Evolutionary conservation across 1,284 basidiomycete genomes (phyloP).

Genomic region (Trichosporon ovoides): DNA sequence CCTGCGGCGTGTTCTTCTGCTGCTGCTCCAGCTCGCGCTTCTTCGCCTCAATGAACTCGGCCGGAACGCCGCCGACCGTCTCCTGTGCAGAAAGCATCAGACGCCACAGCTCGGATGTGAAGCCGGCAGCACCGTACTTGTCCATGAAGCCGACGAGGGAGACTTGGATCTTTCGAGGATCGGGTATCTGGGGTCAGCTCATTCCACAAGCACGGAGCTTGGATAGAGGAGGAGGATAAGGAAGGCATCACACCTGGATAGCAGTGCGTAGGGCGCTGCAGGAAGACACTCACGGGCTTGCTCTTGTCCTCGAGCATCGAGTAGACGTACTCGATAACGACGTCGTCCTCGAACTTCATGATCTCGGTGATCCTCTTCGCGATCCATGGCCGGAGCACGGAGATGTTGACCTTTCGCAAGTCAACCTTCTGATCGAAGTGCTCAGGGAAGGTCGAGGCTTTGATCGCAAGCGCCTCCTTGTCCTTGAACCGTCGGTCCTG

Average conservation of each 20-base stretch:
- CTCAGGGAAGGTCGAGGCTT: slow-evolving; percentile 80
- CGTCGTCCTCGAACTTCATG: slow-evolving; percentile 91
- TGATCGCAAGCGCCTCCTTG: slow-evolving; percentile 86
- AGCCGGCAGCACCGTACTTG: slow-evolving; percentile 60
- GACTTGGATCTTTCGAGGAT: slow-evolving; percentile 93
- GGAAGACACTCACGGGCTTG: slow-evolving; percentile 66
- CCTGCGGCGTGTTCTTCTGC: slow-evolving; percentile 53
- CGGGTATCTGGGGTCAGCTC: slow-evolving; percentile 60
- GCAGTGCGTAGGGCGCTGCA: too few species aligned
- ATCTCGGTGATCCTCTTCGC: slow-evolving; percentile 83
- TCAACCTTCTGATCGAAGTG: slow-evolving; percentile 91
- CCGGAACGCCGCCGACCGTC: slow-evolving; percentile 82
- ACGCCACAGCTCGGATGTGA: slow-evolving; percentile 85
- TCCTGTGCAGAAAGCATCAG: slow-evolving; percentile 84
- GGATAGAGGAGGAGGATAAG: too few species aligned
- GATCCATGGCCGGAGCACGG: slow-evolving; percentile 80
- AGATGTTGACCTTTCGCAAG: slow-evolving; percentile 82
- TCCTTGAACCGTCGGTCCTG: slow-evolving; percentile 71
- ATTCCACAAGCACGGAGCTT: background rate
- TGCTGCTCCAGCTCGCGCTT: slow-evolving; percentile 84
- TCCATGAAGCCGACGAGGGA: slow-evolving; percentile 84
- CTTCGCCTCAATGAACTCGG: slow-evolving; percentile 88
- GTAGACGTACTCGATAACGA: slow-evolving; percentile 93
- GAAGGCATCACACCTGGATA: too few species aligned
- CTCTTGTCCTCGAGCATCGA: slow-evolving; percentile 80